phyloP scores from a whole-genome alignment of 257 asterid species.

The Coffea eugenioides region DNA sequence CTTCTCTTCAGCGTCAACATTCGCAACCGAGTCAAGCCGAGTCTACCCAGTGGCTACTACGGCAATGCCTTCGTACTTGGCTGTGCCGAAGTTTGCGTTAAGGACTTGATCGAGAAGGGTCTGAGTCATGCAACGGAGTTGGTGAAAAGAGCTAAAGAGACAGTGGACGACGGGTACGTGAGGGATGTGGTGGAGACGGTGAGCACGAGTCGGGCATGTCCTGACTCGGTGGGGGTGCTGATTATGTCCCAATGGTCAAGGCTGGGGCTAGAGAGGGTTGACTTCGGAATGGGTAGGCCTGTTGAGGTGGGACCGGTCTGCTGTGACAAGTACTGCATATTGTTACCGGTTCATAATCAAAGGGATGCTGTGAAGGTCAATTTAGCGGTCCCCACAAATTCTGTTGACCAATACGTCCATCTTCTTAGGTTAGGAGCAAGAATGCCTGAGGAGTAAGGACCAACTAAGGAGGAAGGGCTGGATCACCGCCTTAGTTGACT shows the following conservation, averaged over 20 bases:
- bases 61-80: conserved; percentile 68
- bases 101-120: conserved; percentile 37
- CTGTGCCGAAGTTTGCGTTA: conserved; percentile 41
- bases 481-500: neutral
- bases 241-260: conserved; percentile 74
- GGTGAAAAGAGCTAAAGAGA: conserved; percentile 49
- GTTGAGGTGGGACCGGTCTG: conserved; percentile 55
- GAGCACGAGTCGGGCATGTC: conserved; percentile 37
- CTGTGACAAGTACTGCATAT: conserved; percentile 47
- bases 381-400: conserved; percentile 50
- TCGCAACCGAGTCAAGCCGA: conserved; percentile 53
- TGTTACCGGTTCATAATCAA: conserved; percentile 39
- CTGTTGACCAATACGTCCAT: conserved; percentile 46
- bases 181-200: conserved; percentile 58
- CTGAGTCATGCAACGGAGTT: conserved; percentile 34
- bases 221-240: conserved; percentile 66
- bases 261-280: conserved; percentile 56
- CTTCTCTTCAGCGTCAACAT: conserved; percentile 54
- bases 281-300: conserved; percentile 67
- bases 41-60: conserved; percentile 56
- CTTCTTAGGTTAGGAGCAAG: conserved; percentile 26
- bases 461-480: neutral
- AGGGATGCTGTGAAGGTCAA: conserved; percentile 42
- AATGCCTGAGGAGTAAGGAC: conserved; percentile 5
- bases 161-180: conserved; percentile 56